phyloP scores from a whole-genome alignment of 352 stramenopile genomes.

The Pythium sukuiense region DNA sequence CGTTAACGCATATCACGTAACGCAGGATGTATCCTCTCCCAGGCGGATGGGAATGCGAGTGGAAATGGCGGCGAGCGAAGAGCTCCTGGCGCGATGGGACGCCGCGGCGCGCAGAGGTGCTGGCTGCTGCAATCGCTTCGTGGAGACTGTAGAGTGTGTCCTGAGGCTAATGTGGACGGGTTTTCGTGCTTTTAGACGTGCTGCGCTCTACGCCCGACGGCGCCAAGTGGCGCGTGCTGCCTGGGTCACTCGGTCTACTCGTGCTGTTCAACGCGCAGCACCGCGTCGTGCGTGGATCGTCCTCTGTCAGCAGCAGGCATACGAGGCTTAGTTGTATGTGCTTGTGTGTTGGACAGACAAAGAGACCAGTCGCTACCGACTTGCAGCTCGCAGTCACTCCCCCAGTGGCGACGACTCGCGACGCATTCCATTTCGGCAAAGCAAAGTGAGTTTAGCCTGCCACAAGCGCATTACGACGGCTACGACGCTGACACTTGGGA shows the following conservation, averaged over 20 bases:
- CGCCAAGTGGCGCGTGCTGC: constrained; percentile 11
- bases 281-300: constrained; percentile 10
- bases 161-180: neutral
- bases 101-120: constrained; percentile 12
- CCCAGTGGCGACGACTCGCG: neutral
- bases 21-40: constrained; percentile 5
- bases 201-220: constrained; percentile 12
- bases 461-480: neutral
- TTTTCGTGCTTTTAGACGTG: constrained; percentile 4
- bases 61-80: neutral
- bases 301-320: too few species aligned
- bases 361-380: constrained; percentile 19
- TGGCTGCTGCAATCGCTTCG: too few species aligned
- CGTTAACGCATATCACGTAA: constrained; percentile 11
- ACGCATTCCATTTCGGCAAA: constrained; percentile 64
- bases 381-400: neutral
- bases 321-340: neutral
- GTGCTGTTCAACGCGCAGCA: constrained; percentile 28
- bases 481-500: neutral
- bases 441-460: constrained; percentile 37
- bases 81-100: constrained; percentile 19
- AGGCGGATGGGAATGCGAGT: neutral
- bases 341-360: constrained; percentile 1
- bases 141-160: neutral
- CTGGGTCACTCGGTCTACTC: constrained; percentile 14